These are phyloP conservation scores for Yarrowia divulgata DNA, from an alignment of 805 yeast species.

Conservation along the genomic window DNA sequence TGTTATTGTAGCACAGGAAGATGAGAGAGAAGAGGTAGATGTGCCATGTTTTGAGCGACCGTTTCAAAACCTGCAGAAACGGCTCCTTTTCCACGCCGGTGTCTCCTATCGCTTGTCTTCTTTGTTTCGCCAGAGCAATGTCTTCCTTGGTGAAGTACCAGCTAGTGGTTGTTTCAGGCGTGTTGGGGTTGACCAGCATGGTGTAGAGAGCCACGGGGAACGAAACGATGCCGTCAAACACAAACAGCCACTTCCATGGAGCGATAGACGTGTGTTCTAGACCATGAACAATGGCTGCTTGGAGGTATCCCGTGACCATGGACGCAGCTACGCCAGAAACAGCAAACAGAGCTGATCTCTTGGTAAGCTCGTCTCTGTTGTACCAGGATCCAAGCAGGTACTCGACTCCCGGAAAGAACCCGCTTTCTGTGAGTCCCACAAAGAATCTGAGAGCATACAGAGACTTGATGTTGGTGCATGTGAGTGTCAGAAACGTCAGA, in stretches of 20 bases:
- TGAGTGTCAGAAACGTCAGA: slow-evolving; percentile 50
- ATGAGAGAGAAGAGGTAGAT: slow-evolving; percentile 7
- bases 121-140: neutral
- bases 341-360: slow-evolving; percentile 7
- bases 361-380: slow-evolving; percentile 49
- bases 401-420: slow-evolving; percentile 55
- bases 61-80: neutral
- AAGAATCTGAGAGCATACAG: slow-evolving; percentile 52
- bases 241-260: slow-evolving; percentile 20
- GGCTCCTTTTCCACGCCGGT: neutral
- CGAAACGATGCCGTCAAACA: slow-evolving; percentile 17
- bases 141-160: slow-evolving; percentile 13
- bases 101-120: neutral
- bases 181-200: slow-evolving; percentile 15
- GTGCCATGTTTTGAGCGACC: slow-evolving; percentile 7
- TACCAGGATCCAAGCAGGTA: slow-evolving; percentile 49
- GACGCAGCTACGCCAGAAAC: slow-evolving; percentile 2
- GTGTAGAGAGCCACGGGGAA: slow-evolving; percentile 9
- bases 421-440: slow-evolving; percentile 55
- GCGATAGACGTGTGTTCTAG: neutral
- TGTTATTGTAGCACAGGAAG: slow-evolving; percentile 13
- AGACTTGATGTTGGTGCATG: slow-evolving; percentile 48
- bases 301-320: slow-evolving; percentile 12
- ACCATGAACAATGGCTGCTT: slow-evolving; percentile 1
- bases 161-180: slow-evolving; percentile 12